A percentile compares a stretch with the other conserved stretches of the same genome.
Conservation (phyloP, 2,329 filamentous ascomycete species). For the Fusarium graminum region DNA sequence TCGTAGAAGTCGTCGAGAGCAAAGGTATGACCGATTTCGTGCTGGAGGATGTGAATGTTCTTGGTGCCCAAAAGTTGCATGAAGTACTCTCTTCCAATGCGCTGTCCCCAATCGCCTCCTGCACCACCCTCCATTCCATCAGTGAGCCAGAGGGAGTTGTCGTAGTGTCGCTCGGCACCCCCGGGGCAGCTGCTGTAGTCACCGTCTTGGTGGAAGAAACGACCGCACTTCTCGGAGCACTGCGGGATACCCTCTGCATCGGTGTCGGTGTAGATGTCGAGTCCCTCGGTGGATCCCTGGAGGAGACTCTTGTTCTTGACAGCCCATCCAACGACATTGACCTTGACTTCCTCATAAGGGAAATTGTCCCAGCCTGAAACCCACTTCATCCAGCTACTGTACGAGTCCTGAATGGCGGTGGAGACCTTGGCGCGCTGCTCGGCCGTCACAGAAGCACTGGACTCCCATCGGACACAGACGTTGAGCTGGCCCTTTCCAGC, state of each 20-base stretch:
- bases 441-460: conserved; percentile 53
- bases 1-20: conserved; percentile 59
- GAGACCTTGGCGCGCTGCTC: conserved; percentile 56
- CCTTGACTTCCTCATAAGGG: conserved; percentile 56
- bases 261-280: conserved; percentile 58
- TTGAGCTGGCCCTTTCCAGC: conserved; percentile 50
- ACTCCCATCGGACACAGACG: conserved; percentile 61
- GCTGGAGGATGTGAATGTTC: conserved; percentile 61
- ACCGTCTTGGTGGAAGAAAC: conserved; percentile 60
- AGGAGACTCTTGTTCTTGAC: conserved; percentile 56
- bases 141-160: conserved; percentile 63
- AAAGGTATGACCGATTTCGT: conserved; percentile 62
- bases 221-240: conserved; percentile 57
- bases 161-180: conserved; percentile 56
- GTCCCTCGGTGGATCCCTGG: conserved; percentile 54
- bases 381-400: conserved; percentile 59
- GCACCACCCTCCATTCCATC: conserved; percentile 59
- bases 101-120: conserved; percentile 63
- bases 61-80: conserved; percentile 53
- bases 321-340: conserved; percentile 59
- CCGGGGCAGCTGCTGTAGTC: conserved; percentile 57
- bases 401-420: conserved; percentile 52
- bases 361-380: conserved; percentile 60
- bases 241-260: conserved; percentile 58
- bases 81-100: conserved; percentile 60